Base-by-base conservation (phyloP, 208 protist species). In the Trypanosoma platydactyli region DNA sequence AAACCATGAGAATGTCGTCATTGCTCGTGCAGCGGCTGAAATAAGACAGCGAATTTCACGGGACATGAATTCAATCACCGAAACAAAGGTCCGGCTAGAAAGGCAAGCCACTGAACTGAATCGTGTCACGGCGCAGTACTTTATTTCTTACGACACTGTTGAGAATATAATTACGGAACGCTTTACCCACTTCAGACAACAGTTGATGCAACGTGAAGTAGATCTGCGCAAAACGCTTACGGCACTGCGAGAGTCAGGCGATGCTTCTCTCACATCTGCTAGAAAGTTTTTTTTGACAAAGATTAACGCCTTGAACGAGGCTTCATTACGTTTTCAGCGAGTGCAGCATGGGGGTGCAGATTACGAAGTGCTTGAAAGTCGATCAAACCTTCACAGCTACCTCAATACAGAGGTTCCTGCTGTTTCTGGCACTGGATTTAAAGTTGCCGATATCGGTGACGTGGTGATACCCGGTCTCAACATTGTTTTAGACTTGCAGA, bases 101-200 rank as follows among this genome's bases (percentile, higher is more conserved):
- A 76, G 55, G 16, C 73, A 89, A 66, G 85, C 82, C 42, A 71
- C 54, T 15, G 85, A 94, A 56, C 71, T 94, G 44, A 86, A 91
- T 64, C 77, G 80, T 18, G 78, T 90, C 6, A 67, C 70, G 16
- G 54, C 56, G 41, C 68, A 79, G 33, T 94, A 94, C 68, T 70
- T 74, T 24, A 69, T 77, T 38, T 79, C 89, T 16, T 94, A 92
- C 63, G 85, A 92, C 55, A 48, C 59, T 5, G 81, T 91, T 27
- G 85, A 92, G 63, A 86, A 77, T 29, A 50, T 81, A 20, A 68
- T 94, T 35, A 84, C 83, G 0, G 84, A 92, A 57, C 81, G 86
- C 20, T 94, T 94, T 65, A 80, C 78, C 22, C 40, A 71, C 4
- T 90, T 88, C 53, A 70, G 71, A 41, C 81, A 89, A 65, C 86